Conservation (phyloP, 768 basidiomycete species). For the Boletus fagicola region DNA sequence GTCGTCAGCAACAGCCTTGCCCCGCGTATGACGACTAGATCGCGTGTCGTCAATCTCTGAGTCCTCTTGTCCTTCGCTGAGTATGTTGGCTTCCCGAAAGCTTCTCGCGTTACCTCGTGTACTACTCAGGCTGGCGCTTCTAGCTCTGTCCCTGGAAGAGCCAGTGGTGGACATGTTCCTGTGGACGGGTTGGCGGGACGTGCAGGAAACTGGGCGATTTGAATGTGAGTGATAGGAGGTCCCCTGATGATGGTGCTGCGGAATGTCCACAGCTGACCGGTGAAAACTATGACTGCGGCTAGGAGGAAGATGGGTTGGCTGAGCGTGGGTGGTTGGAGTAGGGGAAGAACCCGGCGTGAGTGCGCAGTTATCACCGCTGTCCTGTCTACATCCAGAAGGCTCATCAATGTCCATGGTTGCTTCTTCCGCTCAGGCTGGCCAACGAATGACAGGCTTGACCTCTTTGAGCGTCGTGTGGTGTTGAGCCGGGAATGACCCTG, state of each 20-base stretch:
- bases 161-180: slow-evolving; percentile 50
- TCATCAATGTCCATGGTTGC: slow-evolving; percentile 12
- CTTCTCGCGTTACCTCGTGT: slow-evolving; percentile 47
- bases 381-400: slow-evolving; percentile 20
- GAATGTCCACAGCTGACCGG: slow-evolving; percentile 57
- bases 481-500: background rate
- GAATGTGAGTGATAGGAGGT: slow-evolving; percentile 59
- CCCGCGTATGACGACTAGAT: slow-evolving; percentile 23
- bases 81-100: slow-evolving; percentile 41
- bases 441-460: background rate
- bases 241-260: slow-evolving; percentile 61
- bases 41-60: slow-evolving; percentile 32
- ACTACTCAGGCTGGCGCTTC: slow-evolving; percentile 66
- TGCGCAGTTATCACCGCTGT: slow-evolving; percentile 35
- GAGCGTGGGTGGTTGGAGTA: slow-evolving; percentile 35
- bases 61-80: slow-evolving; percentile 58
- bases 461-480: background rate
- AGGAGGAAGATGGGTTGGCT: slow-evolving; percentile 37
- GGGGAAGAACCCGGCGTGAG: slow-evolving; percentile 41
- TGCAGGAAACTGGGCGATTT: slow-evolving; percentile 44
- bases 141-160: slow-evolving; percentile 46
- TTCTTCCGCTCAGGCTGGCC: background rate
- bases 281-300: slow-evolving; percentile 54
- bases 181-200: slow-evolving; percentile 42
- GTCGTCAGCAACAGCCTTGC: slow-evolving; percentile 46